Percentiles rank a stretch among this genome's conserved stretches.
Evolutionary conservation across 352 stramenopile genomes (phyloP).

Genomic region (Globisporangium irregulare): DNA sequence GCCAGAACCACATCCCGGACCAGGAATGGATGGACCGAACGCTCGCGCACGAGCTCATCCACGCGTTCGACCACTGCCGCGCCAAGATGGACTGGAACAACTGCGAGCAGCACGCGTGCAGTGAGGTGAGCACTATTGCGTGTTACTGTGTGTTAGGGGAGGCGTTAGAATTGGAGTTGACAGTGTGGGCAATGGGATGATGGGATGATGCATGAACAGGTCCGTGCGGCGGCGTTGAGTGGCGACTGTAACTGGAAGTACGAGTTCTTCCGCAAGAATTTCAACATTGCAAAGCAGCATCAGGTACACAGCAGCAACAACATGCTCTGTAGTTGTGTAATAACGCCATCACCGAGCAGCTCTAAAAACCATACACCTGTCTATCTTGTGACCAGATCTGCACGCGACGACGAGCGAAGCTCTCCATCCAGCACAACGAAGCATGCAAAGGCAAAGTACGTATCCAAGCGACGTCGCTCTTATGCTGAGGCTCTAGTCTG

Average conservation of each 20-base stretch:
- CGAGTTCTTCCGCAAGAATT: slow-evolving; percentile 91
- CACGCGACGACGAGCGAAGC: slow-evolving; percentile 83
- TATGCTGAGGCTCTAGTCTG: neutral
- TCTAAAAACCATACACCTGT: neutral
- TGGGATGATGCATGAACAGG: slow-evolving; percentile 18
- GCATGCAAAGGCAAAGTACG: slow-evolving; percentile 74
- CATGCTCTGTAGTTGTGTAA: neutral
- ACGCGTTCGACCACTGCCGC: slow-evolving; percentile 93
- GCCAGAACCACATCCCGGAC: slow-evolving; percentile 90
- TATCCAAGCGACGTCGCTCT: neutral
- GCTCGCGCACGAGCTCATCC: slow-evolving; percentile 91
- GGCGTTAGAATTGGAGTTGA: neutral
- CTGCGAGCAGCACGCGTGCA: slow-evolving; percentile 92
- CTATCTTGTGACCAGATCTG: slow-evolving; percentile 52
- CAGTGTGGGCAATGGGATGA: neutral
- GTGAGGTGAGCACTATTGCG: slow-evolving; percentile 52
- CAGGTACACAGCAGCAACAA: slow-evolving; percentile 37
- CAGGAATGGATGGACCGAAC: slow-evolving; percentile 92
- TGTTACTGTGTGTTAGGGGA: neutral
- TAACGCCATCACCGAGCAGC: neutral
- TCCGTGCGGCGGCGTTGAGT: slow-evolving; percentile 75
- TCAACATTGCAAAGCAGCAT: slow-evolving; percentile 88
- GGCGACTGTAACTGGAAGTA: slow-evolving; percentile 91
- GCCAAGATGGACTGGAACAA: slow-evolving; percentile 92
- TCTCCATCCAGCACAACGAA: slow-evolving; percentile 75